Evolutionary conservation across 495 filamentous ascomycete species (phyloP).

Genomic region (Choiromyces venosus): DNA sequence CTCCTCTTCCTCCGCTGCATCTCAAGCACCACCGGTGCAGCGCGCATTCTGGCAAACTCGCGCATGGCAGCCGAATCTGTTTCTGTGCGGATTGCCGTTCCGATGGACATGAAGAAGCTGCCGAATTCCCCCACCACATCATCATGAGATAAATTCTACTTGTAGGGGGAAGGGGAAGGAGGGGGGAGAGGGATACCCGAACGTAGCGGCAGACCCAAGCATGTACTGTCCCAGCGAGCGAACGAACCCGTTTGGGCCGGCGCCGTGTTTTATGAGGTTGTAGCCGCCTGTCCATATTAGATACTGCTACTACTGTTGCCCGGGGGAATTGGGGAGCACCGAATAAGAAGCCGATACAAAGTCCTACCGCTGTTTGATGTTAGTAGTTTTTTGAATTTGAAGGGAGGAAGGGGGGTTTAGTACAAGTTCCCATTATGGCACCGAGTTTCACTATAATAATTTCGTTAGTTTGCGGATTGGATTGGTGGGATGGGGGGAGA

Average conservation of each 20-base stretch:
- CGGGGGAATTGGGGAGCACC: constrained; percentile 58
- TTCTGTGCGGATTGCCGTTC: constrained; percentile 88
- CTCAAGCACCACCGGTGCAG: constrained; percentile 27
- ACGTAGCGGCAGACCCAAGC: constrained; percentile 91
- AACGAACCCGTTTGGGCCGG: constrained; percentile 87
- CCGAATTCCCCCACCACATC: no score
- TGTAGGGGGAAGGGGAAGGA: not conserved
- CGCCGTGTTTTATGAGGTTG: constrained; percentile 89
- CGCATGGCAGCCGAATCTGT: constrained; percentile 28
- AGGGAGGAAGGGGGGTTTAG: constrained; percentile 11
- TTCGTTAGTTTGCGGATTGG: not conserved
- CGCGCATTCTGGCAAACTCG: constrained; percentile 26
- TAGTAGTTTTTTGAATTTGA: constrained; percentile 7
- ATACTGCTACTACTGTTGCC: no score
- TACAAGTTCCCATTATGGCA: constrained; percentile 95
- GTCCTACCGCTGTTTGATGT: constrained; percentile 66
- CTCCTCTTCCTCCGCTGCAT: constrained; percentile 20
- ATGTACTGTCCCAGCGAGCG: constrained; percentile 94
- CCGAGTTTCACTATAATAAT: constrained; percentile 81
- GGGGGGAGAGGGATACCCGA: constrained; percentile 66
- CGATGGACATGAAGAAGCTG: constrained; percentile 99
- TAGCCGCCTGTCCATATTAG: constrained; percentile 77
- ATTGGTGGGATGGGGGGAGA: constrained; percentile 3
- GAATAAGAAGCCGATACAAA: constrained; percentile 96
- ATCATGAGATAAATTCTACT: not conserved